Base-by-base conservation (phyloP, 116 monocot genomes). In the Papilionanthe hybrid region DNA sequence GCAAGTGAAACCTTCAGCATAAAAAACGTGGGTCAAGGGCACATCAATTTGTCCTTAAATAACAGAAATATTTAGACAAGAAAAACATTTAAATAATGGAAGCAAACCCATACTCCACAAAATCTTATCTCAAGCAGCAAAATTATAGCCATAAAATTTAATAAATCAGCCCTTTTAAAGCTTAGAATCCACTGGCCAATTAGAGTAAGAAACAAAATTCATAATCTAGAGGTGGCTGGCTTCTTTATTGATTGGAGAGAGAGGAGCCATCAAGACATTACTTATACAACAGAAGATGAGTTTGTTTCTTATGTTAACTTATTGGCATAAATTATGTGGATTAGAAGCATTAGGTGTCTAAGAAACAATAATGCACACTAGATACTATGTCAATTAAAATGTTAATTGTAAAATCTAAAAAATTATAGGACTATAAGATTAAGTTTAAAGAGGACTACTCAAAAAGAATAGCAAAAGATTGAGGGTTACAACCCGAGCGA, bases 1-100 rank as follows among this genome's bases (percentile, higher is more conserved):
- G 91, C 68, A 88, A 78, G 81, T 97, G 97, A 82, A 97, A 97
- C 53, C 97, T 97, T 12, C 72, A 8, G 3, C 2, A 69, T 69
- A 5, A 69, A 29, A 37, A 29, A 13, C 15, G 15, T 4, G 69
- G 5, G 32, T 32, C 30, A 69, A 37, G 25, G 25, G 37, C 69
- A 32, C 18, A 69, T 69, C 69, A 69, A 17, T n/a, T 69, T 32
- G 5, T 12, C 69, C 22, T 69, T 69, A 69, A 69, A 69, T 32
- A 30, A 9, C n/a, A 23, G 1, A 1, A 32, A 32, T 30, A 37
- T 0, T 69, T 69, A 37, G 17, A 32, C 37, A 37, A 23, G 69
- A 29, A 32, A 8, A 30, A 29, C 15, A 15, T 69, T 37, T 2
- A 32, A 13, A 69, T 4, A 32, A 15, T 37, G 13, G 17, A 69